Conservation (phyloP, 2,329 filamentous ascomycete genomes). For the Sclerotinia nivalis region DNA sequence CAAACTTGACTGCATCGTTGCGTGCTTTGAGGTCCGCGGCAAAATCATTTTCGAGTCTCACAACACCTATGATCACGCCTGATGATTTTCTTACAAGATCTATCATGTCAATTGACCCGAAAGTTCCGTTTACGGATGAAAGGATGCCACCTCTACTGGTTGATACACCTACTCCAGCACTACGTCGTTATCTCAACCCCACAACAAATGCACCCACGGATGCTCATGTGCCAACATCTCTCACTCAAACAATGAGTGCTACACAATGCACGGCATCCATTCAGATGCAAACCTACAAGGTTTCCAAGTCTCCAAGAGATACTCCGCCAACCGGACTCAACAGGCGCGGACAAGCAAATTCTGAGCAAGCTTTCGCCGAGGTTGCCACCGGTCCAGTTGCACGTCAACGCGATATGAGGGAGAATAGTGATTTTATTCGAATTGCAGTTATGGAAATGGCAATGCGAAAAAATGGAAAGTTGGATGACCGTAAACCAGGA, state of each 20-base stretch:
- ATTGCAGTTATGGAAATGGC: constrained; percentile 72
- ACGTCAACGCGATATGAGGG: constrained; percentile 67
- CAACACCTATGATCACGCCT: constrained; percentile 62
- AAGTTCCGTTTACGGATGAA: constrained; percentile 67
- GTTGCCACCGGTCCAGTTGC: constrained; percentile 47
- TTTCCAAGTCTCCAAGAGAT: constrained; percentile 37
- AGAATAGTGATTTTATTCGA: constrained; percentile 70
- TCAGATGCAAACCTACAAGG: constrained; percentile 69
- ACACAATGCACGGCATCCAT: constrained; percentile 64
- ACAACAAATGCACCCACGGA: constrained; percentile 54
- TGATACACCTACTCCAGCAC: constrained; percentile 64
- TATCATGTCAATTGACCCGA: constrained; percentile 66
- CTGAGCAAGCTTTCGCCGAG: constrained; percentile 41
- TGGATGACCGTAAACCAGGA: constrained; percentile 65
- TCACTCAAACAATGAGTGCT: constrained; percentile 41
- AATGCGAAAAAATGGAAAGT: constrained; percentile 66
- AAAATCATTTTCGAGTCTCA: constrained; percentile 62
- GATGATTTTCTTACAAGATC: constrained; percentile 68
- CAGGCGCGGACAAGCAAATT: constrained; percentile 35
- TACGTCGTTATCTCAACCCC: constrained; percentile 68
- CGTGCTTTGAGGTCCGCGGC: constrained; percentile 63
- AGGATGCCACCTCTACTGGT: constrained; percentile 62
- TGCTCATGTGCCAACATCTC: constrained; percentile 41
- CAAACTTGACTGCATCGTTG: constrained; percentile 67
- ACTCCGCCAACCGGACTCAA: constrained; percentile 45